Evolutionary conservation across 2,329 filamentous ascomycete species (phyloP).

Genomic region (Metarhizium sp.): DNA sequence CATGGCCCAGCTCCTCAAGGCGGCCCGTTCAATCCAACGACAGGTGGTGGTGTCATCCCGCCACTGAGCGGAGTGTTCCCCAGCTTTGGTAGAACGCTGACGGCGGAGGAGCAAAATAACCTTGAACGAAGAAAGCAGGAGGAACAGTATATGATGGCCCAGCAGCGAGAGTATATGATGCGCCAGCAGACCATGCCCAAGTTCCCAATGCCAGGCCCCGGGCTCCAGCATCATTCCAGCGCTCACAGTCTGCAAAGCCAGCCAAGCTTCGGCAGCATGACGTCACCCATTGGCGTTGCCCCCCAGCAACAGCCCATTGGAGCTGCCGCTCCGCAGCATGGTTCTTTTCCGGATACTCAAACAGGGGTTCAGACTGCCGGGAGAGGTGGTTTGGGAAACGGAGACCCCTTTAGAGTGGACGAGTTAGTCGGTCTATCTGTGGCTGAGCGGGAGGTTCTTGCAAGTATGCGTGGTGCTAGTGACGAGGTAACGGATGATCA

Average conservation of each 20-base stretch:
- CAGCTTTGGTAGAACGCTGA: conserved; percentile 91
- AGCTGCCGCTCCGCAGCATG: conserved; percentile 12
- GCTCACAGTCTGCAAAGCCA: conserved; percentile 95
- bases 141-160: conserved; percentile 93
- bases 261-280: conserved; percentile 90
- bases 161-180: conserved; percentile 86
- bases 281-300: conserved; percentile 63
- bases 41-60: conserved; percentile 60
- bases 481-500: conserved; percentile 1
- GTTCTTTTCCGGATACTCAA: conserved; percentile 62
- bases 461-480: conserved; percentile 20
- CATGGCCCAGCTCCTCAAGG: conserved; percentile 62
- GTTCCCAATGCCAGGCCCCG: conserved; percentile 48
- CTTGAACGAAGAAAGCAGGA: conserved; percentile 94
- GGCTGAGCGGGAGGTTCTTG: conserved; percentile 44
- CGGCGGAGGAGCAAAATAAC: conserved; percentile 96
- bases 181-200: conserved; percentile 74
- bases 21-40: conserved; percentile 38
- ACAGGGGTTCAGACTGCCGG: conserved; percentile 17
- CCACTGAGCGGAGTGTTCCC: conserved; percentile 92
- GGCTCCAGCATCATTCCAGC: conserved; percentile 85
- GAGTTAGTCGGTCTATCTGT: conserved; percentile 58
- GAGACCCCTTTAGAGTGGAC: conserved; percentile 58
- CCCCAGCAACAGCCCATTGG: conserved; percentile 36
- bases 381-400: conserved; percentile 20